Conservation (phyloP, 176 grass and related monocot genomes). For the Cenchrus fungigraminus region DNA sequence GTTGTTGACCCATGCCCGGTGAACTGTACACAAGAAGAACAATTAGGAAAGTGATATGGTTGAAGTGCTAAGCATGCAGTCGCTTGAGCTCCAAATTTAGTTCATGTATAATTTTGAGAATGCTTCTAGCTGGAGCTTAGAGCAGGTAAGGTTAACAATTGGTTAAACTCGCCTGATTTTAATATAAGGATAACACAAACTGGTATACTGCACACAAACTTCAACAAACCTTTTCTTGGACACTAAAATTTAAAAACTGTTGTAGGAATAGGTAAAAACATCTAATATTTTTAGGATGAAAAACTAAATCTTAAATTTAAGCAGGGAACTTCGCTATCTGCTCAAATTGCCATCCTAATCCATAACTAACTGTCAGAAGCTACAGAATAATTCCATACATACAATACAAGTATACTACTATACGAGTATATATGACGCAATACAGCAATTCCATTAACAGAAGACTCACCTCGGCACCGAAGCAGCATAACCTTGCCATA, state of each 20-base stretch:
- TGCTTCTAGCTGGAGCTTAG: neutral
- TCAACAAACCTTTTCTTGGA: neutral
- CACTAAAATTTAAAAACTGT: neutral
- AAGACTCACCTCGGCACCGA: conserved; percentile 43
- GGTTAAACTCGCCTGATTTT: neutral
- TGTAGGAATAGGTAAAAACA: neutral
- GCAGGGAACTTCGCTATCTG: neutral
- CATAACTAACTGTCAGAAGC: neutral
- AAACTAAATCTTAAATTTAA: conserved; percentile 4
- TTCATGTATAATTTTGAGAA: neutral
- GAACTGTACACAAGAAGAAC: conserved; percentile 41
- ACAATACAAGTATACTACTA: neutral
- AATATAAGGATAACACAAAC: neutral
- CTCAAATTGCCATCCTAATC: neutral
- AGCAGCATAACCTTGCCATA: conserved; percentile 56
- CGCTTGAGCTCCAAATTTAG: neutral
- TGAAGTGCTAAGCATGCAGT: neutral
- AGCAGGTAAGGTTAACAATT: neutral
- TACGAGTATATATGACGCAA: neutral
- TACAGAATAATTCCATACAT: neutral
- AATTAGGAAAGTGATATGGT: neutral
- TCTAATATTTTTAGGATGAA: neutral
- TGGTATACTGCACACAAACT: neutral
- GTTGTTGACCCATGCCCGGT: conserved; percentile 42
- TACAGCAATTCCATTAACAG: conserved; percentile 1